A percentile compares a stretch with the other conserved stretches of the same genome.
Conservation (phyloP, 2,329 filamentous ascomycete genomes). For the Lasiodiplodia theobromae region DNA sequence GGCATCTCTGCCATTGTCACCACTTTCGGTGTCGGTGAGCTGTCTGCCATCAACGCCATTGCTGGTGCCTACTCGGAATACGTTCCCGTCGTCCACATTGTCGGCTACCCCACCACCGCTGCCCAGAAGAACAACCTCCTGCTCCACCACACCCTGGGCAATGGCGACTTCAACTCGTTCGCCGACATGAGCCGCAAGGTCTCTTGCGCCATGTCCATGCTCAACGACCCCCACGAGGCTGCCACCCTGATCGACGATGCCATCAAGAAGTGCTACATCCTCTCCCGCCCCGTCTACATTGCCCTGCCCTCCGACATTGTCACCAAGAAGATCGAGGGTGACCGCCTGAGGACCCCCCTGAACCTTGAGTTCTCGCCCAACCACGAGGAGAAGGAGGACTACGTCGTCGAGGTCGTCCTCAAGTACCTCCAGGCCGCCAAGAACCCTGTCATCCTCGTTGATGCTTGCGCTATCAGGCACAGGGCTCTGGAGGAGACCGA, state of each 20-base stretch:
- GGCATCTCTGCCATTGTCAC: constrained; percentile 56
- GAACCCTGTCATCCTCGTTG: constrained; percentile 79
- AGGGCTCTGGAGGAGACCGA: constrained; percentile 75
- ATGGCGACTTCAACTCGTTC: constrained; percentile 81
- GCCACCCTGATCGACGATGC: constrained; percentile 79
- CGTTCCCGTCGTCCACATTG: constrained; percentile 57
- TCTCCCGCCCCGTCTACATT: constrained; percentile 82
- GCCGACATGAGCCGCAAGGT: constrained; percentile 77
- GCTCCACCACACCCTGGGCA: constrained; percentile 56
- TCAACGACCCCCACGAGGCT: constrained; percentile 74
- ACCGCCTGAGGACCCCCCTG: constrained; percentile 72
- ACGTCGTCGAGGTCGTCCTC: constrained; percentile 81
- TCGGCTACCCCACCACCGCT: constrained; percentile 52
- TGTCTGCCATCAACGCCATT: constrained; percentile 56
- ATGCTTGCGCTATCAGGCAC: constrained; percentile 83
- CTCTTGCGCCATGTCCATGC: constrained; percentile 73
- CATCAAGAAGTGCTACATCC: constrained; percentile 75
- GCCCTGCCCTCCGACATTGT: constrained; percentile 84
- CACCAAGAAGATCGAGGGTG: constrained; percentile 76
- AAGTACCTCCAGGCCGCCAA: constrained; percentile 76
- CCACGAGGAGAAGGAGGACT: constrained; percentile 75
- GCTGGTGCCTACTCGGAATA: constrained; percentile 57
- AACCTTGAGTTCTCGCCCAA: constrained; percentile 71
- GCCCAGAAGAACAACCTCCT: constrained; percentile 51
- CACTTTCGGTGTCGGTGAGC: constrained; percentile 58